phyloP scores from a whole-genome alignment of 768 basidiomycete species.

The Leccinum ochraceum region DNA sequence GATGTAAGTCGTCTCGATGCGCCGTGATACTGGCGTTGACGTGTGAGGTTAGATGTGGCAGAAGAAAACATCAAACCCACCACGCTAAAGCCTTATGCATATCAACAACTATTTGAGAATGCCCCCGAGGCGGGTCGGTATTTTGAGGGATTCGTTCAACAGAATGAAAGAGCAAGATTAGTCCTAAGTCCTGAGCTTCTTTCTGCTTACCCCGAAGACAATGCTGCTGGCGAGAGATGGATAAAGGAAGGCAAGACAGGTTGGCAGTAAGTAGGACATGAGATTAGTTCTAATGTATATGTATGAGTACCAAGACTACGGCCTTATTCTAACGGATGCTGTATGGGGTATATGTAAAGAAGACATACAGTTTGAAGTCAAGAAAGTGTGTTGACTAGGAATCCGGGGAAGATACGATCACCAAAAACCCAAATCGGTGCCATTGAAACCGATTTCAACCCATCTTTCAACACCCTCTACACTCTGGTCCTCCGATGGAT shows the following conservation, averaged over 20 bases:
- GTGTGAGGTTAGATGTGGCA: slow-evolving; percentile 33
- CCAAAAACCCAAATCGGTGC: slow-evolving; percentile 62
- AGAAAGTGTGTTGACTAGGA: background rate
- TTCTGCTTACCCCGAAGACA: slow-evolving; percentile 49
- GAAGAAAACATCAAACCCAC: slow-evolving; percentile 37
- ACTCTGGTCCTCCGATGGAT: slow-evolving; percentile 19
- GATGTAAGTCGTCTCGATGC: slow-evolving; percentile 35
- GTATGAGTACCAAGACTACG: slow-evolving; percentile 8
- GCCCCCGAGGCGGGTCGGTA: slow-evolving; percentile 34
- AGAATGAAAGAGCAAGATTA: slow-evolving; percentile 37
- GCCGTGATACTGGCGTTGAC: slow-evolving; percentile 3
- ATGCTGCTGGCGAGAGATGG: slow-evolving; percentile 39
- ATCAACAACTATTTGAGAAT: slow-evolving; percentile 26
- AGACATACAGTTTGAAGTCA: background rate
- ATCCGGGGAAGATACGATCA: slow-evolving; percentile 33
- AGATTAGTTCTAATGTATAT: background rate
- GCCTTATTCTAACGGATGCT: background rate
- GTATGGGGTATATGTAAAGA: background rate
- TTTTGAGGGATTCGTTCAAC: slow-evolving; percentile 36
- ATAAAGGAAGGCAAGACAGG: slow-evolving; percentile 22
- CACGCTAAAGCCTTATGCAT: slow-evolving; percentile 17
- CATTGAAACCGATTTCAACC: slow-evolving; percentile 67
- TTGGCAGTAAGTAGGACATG: slow-evolving; percentile 1
- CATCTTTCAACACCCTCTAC: slow-evolving; percentile 53
- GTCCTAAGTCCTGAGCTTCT: slow-evolving; percentile 44